Base-by-base conservation (phyloP, 2,329 filamentous ascomycete genomes). In the Alternaria sp. region DNA sequence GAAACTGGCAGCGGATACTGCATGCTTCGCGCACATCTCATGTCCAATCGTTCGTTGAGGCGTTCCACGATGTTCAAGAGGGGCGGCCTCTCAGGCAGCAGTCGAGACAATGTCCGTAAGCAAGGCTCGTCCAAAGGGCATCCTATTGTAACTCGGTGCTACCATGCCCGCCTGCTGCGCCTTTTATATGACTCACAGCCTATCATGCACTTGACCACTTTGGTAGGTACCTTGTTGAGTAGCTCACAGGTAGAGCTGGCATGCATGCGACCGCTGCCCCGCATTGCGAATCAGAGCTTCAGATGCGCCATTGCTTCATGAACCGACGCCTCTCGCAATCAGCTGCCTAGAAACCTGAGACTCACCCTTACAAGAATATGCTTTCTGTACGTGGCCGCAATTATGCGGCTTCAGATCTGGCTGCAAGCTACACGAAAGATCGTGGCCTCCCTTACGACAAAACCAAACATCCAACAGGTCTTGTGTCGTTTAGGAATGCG, bases 81-180 rank as follows among this genome's bases (percentile, higher is more conserved):
- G 56, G 36, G 60, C 60, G 60, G 60, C 60, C 60, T 62, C 60
- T 30, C 28, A 59, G 60, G 60, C 60, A 59, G 32, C 60, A 25
- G 32, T 47, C 32, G 43, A 21, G 25, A 43, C 51, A 49, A 45
- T 50, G 10, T 54, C 23, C 32, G 19, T 25, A 40, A 26, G 17
- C 25, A 40, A 45, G 19, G 23, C 43, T 54, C 47, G 23, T 44
- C 49, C 32, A 32, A 21, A 44, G 36, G 23, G 17, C 36, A 30
- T 9, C 7, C 15, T 49, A 19, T 53, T 13, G 25, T 26, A 23
- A 44, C 23, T 44, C 17, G 23, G 43, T 17, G 26, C n/a, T 28
- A 15, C 7, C 12, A 15, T 6, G 30, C 40, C 19, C 3, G 19
- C 19, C 7, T 21, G 30, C 55, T 49, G 50, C 17, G 25, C 44